A percentile compares a stretch with the other conserved stretches of the same genome.
phyloP scores from a whole-genome alignment of 225 moss, liverwort and hornwort species.

The Rhytidiadelphus loreus region DNA sequence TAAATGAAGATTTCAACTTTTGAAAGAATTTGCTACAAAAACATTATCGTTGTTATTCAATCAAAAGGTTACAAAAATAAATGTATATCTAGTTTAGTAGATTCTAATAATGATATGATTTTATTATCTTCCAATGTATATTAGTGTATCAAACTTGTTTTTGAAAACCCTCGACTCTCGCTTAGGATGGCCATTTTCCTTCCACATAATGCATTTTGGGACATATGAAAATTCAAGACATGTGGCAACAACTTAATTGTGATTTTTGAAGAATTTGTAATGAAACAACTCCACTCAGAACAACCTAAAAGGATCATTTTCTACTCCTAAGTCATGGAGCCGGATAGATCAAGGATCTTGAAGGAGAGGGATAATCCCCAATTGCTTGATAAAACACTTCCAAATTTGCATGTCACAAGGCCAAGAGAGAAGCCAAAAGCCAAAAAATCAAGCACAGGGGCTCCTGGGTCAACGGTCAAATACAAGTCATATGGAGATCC shows the following conservation, averaged over 20 bases:
- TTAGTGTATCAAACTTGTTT: neutral
- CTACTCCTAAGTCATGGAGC: neutral
- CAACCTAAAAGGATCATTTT: neutral
- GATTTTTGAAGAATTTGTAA: neutral
- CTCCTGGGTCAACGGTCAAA: slow-evolving; percentile 36
- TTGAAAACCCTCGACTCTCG: rapidly evolving
- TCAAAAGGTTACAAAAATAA: rapidly evolving
- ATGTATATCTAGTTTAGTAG: too few species aligned
- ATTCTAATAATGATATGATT: neutral
- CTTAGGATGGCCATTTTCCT: neutral
- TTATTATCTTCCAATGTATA: neutral
- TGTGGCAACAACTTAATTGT: too few species aligned
- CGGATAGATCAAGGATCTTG: neutral
- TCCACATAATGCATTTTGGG: neutral
- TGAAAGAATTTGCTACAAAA: neutral
- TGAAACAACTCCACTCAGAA: neutral
- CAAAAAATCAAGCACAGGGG: slow-evolving; percentile 1
- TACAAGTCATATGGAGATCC: slow-evolving; percentile 60
- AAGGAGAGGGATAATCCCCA: slow-evolving; percentile 7
- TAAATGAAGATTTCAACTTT: neutral
- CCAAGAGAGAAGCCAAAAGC: slow-evolving; percentile 32
- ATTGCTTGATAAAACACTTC: neutral
- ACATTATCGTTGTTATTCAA: neutral
- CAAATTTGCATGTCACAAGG: slow-evolving; percentile 32
- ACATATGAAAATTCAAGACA: neutral